Base-by-base conservation (phyloP, 805 yeast species). In the Wickerhamia fluorescens region DNA sequence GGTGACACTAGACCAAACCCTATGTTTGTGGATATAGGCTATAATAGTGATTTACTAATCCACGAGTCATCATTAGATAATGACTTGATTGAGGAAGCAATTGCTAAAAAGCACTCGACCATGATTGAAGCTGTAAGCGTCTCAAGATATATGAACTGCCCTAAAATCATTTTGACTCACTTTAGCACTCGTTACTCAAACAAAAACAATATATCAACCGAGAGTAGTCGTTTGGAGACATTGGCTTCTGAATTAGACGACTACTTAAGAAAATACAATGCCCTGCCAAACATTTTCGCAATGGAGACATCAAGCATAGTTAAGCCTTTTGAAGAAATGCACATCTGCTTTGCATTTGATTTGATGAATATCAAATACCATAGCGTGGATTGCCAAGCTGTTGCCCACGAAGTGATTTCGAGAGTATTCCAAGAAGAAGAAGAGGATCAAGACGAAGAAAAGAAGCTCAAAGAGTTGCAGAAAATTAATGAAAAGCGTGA, bases 31-130 rank as follows among this genome's bases (percentile, higher is more conserved):
- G 64, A 58, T 3, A 70, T 84, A 30, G 97, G 96, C 2, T 35
- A 47, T 13, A 51, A 61, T 8, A 72, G 85, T 16, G 89, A 86
- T 47, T 51, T 92, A 27, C 64, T 92, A 34, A 77, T 92, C 27
- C 99, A 92, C 53, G 99, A 92, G 52, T 88, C 96, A 0, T 85
- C 98, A 0, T 69, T 92, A 37, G 96, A 85, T 33, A 84, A 86
- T 51, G 83, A 71, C 18, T 62, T 86, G 26, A 58, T 66, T 5
- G 76, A 71, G 30, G 96, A 87, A 51, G 98, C 98, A 0, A 53
- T 71, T 16, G 66, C 71, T 19, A 92, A 92, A 50, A 73, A 75
- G 36, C 99, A 92, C 49, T 77, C 94, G 9, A 92, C 99, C 0
- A 73, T 87, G 32, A 71, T 81, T 13, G 97, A 89, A 47, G 97